Conservation (phyloP, 345 rosid species). For the Anacardium occidentale region DNA sequence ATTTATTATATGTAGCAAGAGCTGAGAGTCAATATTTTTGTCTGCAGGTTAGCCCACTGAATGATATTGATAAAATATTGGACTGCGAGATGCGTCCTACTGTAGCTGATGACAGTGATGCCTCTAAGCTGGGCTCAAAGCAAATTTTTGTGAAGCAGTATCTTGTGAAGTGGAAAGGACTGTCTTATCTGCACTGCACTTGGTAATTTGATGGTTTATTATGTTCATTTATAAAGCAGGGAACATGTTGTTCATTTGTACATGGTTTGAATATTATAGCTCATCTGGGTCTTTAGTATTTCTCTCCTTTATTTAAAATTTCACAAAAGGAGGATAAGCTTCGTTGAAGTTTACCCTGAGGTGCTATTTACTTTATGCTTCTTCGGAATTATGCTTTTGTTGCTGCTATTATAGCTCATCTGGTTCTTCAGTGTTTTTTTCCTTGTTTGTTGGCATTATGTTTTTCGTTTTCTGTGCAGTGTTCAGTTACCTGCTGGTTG, state of each 20-base stretch:
- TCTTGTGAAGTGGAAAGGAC: slow-evolving; percentile 98
- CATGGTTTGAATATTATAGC: not conserved
- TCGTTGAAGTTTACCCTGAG: slow-evolving; percentile 13
- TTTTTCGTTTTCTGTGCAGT: slow-evolving; percentile 8
- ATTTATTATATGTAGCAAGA: slow-evolving; percentile 16
- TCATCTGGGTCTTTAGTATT: too few relatives aligned
- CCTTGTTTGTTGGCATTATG: not conserved
- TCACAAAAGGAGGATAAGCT: not conserved
- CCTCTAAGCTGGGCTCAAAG: slow-evolving; percentile 61
- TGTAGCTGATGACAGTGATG: slow-evolving; percentile 59
- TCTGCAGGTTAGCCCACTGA: slow-evolving; percentile 92
- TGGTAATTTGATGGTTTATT: slow-evolving; percentile 52
- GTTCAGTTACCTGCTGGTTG: slow-evolving; percentile 9
- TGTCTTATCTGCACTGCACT: slow-evolving; percentile 94
- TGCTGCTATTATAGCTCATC: slow-evolving; percentile 1
- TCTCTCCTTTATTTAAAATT: not conserved
- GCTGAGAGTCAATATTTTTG: slow-evolving; percentile 21
- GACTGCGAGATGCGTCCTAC: slow-evolving; percentile 97
- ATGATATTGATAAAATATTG: slow-evolving; percentile 88
- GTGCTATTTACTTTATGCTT: not conserved
- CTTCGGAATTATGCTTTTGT: not conserved
- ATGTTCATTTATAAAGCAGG: not conserved
- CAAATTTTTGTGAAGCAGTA: slow-evolving; percentile 87
- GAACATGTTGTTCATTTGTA: too few relatives aligned
- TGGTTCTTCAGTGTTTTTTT: not conserved